Base-by-base conservation (phyloP, 2,329 filamentous ascomycete species). In the Phyllosticta paracitricarpa region DNA sequence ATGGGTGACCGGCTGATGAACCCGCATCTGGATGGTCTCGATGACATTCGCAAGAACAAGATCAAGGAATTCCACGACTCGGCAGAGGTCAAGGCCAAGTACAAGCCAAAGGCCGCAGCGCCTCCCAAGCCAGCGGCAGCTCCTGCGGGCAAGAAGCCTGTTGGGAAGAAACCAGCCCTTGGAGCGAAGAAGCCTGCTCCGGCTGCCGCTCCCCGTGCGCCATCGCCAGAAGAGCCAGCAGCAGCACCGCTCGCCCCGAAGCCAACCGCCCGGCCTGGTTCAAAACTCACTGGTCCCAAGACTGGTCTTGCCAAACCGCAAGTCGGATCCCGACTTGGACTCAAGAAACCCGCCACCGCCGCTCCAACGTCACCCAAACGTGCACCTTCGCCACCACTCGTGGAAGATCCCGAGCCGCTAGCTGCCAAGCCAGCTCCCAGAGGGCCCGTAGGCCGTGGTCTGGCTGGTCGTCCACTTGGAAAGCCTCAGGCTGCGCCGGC, bases 1-100 rank as follows among this genome's bases (percentile, higher is more conserved):
- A 89, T 97, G 78, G 93, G 94, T 52, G 95, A 99, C 74, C 85
- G 94, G 62, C 89, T 89, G 58, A 99, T 99, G 94, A 91, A 89
- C 53, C 88, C 90, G 8, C 89, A 96, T 72, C 78, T 99, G 17
- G 93, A 97, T 65, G 91, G 91, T 2, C 80, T 99, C 2, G 94
- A 99, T 71, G 94, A 99, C 25, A 97, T 97, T 66, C 85, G 92
- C 64, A 97, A 96, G 77, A 89, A 82, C 64, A 99, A 97, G 75
- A 89, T 97, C 72, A 97, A 95, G 77, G 94, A 99, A 73, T 97
- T 85, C 72, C 89, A 86, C 63, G 89, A 93, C 61, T 81, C 82
- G 4, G 90, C 89, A 28, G 86, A 93, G 71, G 90, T 95, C 59
- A 92, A 91, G 71, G 88, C 90, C 28, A 95, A 94, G 72, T 91